phyloP scores from a whole-genome alignment of 2,329 filamentous ascomycete genomes.

The Clarireedia hainanense region DNA sequence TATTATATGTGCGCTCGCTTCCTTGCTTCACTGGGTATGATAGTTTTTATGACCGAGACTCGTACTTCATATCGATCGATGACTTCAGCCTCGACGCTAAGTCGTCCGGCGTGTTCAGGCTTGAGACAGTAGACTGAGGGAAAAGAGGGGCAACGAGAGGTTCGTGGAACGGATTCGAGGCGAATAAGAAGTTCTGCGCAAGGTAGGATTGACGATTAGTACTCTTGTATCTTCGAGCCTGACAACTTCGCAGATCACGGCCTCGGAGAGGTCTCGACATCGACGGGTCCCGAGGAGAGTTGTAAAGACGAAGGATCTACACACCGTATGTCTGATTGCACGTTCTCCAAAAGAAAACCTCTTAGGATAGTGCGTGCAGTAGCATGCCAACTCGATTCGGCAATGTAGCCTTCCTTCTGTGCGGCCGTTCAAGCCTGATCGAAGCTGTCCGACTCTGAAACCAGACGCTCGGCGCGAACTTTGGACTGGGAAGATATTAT shows the following conservation, averaged over 20 bases:
- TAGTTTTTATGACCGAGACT: neutral
- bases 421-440: conserved; percentile 1
- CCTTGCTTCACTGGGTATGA: conserved; percentile 5
- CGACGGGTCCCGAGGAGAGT: neutral
- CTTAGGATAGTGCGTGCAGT: neutral
- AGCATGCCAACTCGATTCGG: neutral
- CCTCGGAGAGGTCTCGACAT: neutral
- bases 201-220: conserved; percentile 1
- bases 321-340: conserved; percentile 7
- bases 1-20: neutral
- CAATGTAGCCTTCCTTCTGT: neutral
- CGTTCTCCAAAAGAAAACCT: conserved; percentile 4
- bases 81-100: conserved; percentile 5
- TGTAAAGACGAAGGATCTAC: conserved; percentile 3
- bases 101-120: neutral
- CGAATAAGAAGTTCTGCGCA: neutral
- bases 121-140: neutral
- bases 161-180: neutral
- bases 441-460: conserved; percentile 9
- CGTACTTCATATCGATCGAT: conserved; percentile 10
- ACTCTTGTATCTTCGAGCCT: conserved; percentile 1
- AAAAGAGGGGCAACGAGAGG: neutral
- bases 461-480: neutral
- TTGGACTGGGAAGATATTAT: conserved; percentile 1
- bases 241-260: neutral